Conservation (phyloP, 768 basidiomycete species). For the Auricularia sp. region DNA sequence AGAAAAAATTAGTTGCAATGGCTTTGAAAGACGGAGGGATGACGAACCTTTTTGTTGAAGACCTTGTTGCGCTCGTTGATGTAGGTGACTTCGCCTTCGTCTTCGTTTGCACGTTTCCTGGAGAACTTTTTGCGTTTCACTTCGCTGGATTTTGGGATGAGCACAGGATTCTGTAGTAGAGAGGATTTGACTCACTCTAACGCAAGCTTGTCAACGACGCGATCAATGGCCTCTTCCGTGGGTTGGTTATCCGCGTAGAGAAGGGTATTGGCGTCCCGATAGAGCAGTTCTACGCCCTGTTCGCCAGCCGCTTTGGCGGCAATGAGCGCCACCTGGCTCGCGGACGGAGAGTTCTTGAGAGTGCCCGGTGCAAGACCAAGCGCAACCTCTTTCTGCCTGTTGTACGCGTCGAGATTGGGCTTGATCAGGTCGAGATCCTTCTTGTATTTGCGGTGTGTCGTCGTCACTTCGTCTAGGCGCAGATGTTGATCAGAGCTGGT, state of each 20-base stretch:
- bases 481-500: background rate
- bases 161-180: background rate
- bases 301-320: conserved; percentile 15
- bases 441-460: conserved; percentile 83
- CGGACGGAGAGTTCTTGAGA: conserved; percentile 22
- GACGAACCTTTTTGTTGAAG: conserved; percentile 87
- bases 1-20: too few species aligned
- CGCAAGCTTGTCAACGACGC: conserved; percentile 85
- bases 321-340: conserved; percentile 4
- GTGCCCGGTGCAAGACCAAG: conserved; percentile 66
- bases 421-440: conserved; percentile 83
- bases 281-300: conserved; percentile 68
- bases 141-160: conserved; percentile 38
- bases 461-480: conserved; percentile 72
- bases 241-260: conserved; percentile 95
- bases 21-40: too few species aligned
- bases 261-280: conserved; percentile 87
- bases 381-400: conserved; percentile 78
- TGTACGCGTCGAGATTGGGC: conserved; percentile 79
- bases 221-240: conserved; percentile 88
- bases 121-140: conserved; percentile 88
- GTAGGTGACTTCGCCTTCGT: conserved; percentile 93
- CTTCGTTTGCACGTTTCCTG: conserved; percentile 80
- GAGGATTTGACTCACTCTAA: conserved; percentile 56
- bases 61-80: conserved; percentile 98